Evolutionary conservation across 306 rosid species (phyloP), one percentile per base, ranked within the genome.

Genomic region (Vicia sativa): DNA sequence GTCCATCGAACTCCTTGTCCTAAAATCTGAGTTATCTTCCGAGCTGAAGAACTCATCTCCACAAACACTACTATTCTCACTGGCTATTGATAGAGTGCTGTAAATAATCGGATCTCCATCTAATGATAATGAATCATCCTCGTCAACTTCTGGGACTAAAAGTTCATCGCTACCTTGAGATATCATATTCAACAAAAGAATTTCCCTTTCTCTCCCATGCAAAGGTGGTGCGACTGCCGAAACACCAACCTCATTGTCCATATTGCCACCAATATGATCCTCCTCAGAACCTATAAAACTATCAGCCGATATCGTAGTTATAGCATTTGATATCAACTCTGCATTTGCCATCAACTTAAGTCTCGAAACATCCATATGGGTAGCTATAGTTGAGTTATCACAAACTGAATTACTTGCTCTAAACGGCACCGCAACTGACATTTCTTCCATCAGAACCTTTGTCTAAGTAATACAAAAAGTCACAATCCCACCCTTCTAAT

Each of bases 381-480:
- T 68, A 59, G 82, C 87, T 80, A 78, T 56, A 49, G 78, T 76
- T 78, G 95, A 71, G 62, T 79, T 87, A 82, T 89, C 96, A 80
- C 86, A 87, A 78, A 87, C 85, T 53, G 84, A 86, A 77, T 85
- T 86, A 84, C 91, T 89, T 87, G 87, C 81, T 75, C 80, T 76
- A 71, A 89, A 87, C 74, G 96, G 87, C 83, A 87, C 86, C 14
- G 73, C 72, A 45, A 86, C 85, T 44, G 85, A 82, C 86, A 92
- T 83, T 81, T 87, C 91, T 88, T 89, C 96, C 95, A 89, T 87
- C 71, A 82, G 84, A 84, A 74, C 70, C 78, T 75, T 80, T 86
- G 79, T 80, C 87, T 78, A 69, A 54, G 78, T 31, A 70, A 82
- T 63, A 75, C 65, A 80, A 81, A 81, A 89, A 82, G 87, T 72